Base-by-base conservation (phyloP, 1,139 yeast genomes). In the Hansenula lynferdii region DNA sequence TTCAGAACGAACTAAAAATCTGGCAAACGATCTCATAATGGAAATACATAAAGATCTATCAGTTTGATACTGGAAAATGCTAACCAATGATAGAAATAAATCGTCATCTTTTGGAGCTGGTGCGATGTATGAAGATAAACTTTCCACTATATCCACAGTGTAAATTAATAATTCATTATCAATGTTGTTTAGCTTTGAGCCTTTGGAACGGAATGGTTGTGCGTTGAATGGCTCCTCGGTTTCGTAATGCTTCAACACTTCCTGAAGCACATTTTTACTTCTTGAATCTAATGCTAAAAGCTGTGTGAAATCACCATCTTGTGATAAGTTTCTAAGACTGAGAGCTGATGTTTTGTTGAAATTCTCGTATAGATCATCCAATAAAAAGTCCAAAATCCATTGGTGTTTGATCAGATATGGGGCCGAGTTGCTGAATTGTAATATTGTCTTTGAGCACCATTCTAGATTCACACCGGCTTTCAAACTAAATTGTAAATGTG, bases 301-400 rank as follows among this genome's bases (percentile, higher is more conserved):
- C 57, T 85, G 90, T 31, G 95, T 95, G 52, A 87, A 85, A 31
- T 75, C 81, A 14, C 85, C 75, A 55, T 87, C 96, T 56, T 92
- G 94, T 2, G 85, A 75, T 40, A 86, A 66, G 58, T 92, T 92
- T 53, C 97, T 71, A 41, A 92, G 65, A 18, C 86, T 73, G 41
- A 92, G 72, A 10, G 69, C 64, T 11, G 50, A 37, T 4, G 49
- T 47, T 37, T 51, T 49, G 28, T 42, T 42, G 6, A 42, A 40
- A 14, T 36, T 46, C 9, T 28, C 31, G 7, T 38, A 37, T 10
- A 48, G 26, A 12, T 53, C 49, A 4, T 34, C 36, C 17, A 53
- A 34, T 12, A 53, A 35, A 22, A 43, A 47, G 1, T 53, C 55
- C 22, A 53, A 23, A 3, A 47, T 49, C 57, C 57, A 53, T 9